These are phyloP conservation scores for Citrus australasica DNA, from an alignment of 345 rosid species.

Conservation along the genomic window DNA sequence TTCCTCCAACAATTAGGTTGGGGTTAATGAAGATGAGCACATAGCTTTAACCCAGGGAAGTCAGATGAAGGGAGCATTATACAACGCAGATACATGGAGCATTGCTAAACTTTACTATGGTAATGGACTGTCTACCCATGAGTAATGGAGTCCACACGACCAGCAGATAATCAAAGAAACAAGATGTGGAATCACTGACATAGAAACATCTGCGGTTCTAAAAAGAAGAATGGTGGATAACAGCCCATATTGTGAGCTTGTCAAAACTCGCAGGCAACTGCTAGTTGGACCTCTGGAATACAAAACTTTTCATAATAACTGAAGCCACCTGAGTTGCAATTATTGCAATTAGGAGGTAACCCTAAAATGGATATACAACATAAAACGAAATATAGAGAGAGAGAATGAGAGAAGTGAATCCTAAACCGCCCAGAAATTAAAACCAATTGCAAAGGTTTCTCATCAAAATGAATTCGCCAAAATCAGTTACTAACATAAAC, in stretches of 20 bases:
- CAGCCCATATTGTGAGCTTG: neutral
- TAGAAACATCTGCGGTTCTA: neutral
- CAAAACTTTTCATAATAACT: neutral
- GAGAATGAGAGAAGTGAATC: neutral
- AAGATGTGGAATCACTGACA: neutral
- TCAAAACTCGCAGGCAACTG: neutral
- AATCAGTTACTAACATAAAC: neutral
- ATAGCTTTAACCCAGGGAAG: neutral
- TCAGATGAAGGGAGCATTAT: neutral
- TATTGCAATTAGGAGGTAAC: neutral
- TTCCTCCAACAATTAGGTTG: neutral
- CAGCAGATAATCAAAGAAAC: neutral
- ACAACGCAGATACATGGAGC: neutral
- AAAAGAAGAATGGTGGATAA: neutral
- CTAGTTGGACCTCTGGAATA: neutral
- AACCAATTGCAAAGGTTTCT: neutral
- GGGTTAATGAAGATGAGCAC: neutral
- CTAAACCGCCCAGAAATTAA: neutral
- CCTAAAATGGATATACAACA: neutral
- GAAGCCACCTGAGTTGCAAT: neutral
- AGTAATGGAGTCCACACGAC: neutral
- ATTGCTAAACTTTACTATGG: neutral
- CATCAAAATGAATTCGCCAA: neutral
- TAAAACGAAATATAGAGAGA: no score
- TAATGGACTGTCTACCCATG: neutral